Evolutionary conservation across 2,329 filamentous ascomycete genomes (phyloP).

Genomic region (Aspergillus sp.): DNA sequence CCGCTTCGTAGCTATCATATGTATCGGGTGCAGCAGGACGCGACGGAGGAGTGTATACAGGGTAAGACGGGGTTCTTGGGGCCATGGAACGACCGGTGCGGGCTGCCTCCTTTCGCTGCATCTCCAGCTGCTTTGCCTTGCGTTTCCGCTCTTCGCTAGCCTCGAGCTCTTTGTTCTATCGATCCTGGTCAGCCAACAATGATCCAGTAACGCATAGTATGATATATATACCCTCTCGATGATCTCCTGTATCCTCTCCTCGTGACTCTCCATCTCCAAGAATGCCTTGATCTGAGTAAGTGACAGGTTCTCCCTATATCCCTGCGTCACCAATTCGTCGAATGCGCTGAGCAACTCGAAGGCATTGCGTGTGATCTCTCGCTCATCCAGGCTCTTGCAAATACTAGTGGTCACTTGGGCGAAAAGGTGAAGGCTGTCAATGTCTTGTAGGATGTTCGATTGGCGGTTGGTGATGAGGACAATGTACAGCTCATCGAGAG

Average conservation of each 20-base stretch:
- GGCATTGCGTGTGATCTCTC: slow-evolving; percentile 90
- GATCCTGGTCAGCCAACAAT: slow-evolving; percentile 16
- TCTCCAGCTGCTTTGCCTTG: slow-evolving; percentile 96
- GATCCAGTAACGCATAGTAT: slow-evolving; percentile 15
- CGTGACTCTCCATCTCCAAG: slow-evolving; percentile 98
- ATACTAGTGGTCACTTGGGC: slow-evolving; percentile 95
- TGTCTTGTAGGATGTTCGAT: slow-evolving; percentile 98
- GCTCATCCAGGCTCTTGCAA: slow-evolving; percentile 92
- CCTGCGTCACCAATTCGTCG: slow-evolving; percentile 91
- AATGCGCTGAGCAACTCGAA: slow-evolving; percentile 96
- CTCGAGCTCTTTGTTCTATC: slow-evolving; percentile 94
- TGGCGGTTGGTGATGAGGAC: slow-evolving; percentile 98
- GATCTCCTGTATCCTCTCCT: slow-evolving; percentile 98
- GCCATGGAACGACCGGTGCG: slow-evolving; percentile 64
- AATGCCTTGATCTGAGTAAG: slow-evolving; percentile 98
- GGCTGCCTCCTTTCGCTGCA: slow-evolving; percentile 95
- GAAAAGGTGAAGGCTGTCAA: slow-evolving; percentile 96
- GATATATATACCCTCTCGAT: slow-evolving; percentile 67
- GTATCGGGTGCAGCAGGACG: slow-evolving; percentile 71
- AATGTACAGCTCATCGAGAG: slow-evolving; percentile 98
- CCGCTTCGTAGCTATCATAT: slow-evolving; percentile 91
- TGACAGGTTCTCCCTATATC: slow-evolving; percentile 93
- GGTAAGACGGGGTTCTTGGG: slow-evolving; percentile 76
- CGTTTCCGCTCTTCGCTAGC: slow-evolving; percentile 97
- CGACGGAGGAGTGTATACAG: slow-evolving; percentile 78